These are phyloP conservation scores for Mortierella sp. DNA, from an alignment of 371 early-diverging fungal species.

Conservation along the genomic window DNA sequence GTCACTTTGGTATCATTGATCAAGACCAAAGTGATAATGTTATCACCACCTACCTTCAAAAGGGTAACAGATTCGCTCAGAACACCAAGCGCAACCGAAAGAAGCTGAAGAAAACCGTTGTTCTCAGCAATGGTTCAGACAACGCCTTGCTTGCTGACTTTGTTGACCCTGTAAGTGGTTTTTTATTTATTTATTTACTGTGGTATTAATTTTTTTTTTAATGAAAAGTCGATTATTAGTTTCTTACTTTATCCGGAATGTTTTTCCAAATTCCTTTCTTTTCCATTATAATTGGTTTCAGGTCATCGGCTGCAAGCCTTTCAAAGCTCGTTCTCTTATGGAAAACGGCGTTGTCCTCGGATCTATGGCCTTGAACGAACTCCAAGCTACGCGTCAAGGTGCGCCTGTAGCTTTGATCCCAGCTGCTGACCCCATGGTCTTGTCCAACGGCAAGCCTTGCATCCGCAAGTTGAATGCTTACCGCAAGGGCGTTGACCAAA, in stretches of 20 bases:
- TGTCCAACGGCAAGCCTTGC: conserved; percentile 26
- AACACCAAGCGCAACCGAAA: conserved; percentile 23
- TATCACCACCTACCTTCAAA: conserved; percentile 36
- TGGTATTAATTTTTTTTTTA: not conserved
- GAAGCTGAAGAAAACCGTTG: conserved; percentile 8
- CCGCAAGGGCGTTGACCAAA: conserved; percentile 35
- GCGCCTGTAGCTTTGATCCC: conserved; percentile 31
- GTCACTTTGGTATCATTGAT: conserved; percentile 39
- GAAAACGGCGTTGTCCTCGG: conserved; percentile 25
- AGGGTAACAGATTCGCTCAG: conserved; percentile 22
- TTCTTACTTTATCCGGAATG: too few species aligned
- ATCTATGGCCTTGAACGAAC: conserved; percentile 44
- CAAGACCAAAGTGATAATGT: conserved; percentile 46
- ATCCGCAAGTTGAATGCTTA: conserved; percentile 28
- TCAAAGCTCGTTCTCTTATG: conserved; percentile 39
- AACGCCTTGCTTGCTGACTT: conserved; percentile 37
- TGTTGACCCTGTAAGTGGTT: conserved; percentile 29
- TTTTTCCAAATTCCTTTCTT: not conserved
- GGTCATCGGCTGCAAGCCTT: conserved; percentile 26
- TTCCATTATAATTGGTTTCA: not conserved
- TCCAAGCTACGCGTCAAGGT: conserved; percentile 24
- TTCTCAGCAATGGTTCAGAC: conserved; percentile 34
- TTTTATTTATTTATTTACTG: not conserved
- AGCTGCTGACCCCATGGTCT: conserved; percentile 28
- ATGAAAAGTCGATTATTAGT: too few species aligned